These are phyloP conservation scores for Tetrapyrgos nigripes DNA, from an alignment of 1,284 basidiomycete species.

Conservation along the genomic window DNA sequence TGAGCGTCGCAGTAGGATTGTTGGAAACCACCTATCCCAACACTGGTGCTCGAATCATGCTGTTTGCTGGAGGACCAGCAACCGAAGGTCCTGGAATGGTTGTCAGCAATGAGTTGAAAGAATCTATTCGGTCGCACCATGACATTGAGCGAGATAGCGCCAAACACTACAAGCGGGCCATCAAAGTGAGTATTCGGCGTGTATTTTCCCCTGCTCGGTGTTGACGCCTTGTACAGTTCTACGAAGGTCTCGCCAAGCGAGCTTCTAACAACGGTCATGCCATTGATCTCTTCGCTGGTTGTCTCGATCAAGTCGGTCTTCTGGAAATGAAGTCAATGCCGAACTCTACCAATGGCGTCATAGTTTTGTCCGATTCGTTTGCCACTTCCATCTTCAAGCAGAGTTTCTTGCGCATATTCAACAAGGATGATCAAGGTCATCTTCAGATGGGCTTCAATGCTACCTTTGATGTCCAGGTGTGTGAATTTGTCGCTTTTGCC, in stretches of 20 bases:
- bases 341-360: constrained; percentile 96
- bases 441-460: constrained; percentile 99
- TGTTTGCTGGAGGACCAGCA: constrained; percentile 96
- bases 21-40: constrained; percentile 97
- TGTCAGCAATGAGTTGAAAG: constrained; percentile 94
- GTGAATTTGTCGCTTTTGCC: constrained; percentile 21
- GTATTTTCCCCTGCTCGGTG: constrained; percentile 10
- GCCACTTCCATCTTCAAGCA: constrained; percentile 99
- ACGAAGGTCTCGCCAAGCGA: constrained; percentile 94
- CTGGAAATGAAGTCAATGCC: constrained; percentile 97
- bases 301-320: constrained; percentile 97
- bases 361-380: constrained; percentile 97
- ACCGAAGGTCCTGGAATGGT: constrained; percentile 98
- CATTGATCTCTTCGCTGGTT: constrained; percentile 96
- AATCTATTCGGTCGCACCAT: constrained; percentile 98
- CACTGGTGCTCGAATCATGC: constrained; percentile 95
- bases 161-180: constrained; percentile 97
- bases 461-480: constrained; percentile 95
- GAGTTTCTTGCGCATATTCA: constrained; percentile 93
- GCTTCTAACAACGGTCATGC: constrained; percentile 95
- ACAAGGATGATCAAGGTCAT: constrained; percentile 92
- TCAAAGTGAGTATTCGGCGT: constrained; percentile 67
- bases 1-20: constrained; percentile 95
- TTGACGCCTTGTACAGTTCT: constrained; percentile 67
- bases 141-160: constrained; percentile 98